A percentile compares a stretch with the other conserved stretches of the same genome.
phyloP scores from a whole-genome alignment of 257 asterid genomes.

The Solanum dulcamara region DNA sequence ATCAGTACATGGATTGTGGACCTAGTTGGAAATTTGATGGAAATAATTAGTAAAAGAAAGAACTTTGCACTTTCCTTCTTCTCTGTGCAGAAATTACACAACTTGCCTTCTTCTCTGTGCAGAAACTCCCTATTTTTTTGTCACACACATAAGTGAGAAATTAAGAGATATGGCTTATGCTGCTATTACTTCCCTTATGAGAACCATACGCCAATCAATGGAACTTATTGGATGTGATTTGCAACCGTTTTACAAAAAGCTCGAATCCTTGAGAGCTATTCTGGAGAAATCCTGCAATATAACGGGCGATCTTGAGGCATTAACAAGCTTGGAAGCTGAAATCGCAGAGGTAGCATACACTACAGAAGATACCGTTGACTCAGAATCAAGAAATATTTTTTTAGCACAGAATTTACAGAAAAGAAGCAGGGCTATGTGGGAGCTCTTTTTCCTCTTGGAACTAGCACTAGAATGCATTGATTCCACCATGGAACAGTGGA shows the following conservation, averaged over 20 bases:
- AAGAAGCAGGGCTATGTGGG: background rate
- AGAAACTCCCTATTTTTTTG: no score
- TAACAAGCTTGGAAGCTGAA: background rate
- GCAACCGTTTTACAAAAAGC: background rate
- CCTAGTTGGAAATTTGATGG: no score
- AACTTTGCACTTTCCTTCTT: no score
- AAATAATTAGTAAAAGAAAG: no score
- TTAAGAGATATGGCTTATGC: background rate
- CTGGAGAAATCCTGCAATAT: background rate
- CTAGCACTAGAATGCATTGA: background rate
- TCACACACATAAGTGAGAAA: no score
- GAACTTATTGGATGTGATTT: background rate
- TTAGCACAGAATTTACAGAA: background rate
- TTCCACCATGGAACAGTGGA: background rate
- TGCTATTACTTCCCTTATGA: background rate
- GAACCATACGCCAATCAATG: background rate
- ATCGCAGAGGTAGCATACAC: background rate
- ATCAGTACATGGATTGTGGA: no score
- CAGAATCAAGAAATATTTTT: background rate
- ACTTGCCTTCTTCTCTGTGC: no score
- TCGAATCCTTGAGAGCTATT: background rate
- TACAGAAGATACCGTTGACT: background rate
- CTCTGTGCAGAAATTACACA: no score
- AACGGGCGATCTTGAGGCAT: background rate
- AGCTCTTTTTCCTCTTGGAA: background rate